Base-by-base conservation (phyloP, 345 rosid genomes). In the Moringa oleifera region DNA sequence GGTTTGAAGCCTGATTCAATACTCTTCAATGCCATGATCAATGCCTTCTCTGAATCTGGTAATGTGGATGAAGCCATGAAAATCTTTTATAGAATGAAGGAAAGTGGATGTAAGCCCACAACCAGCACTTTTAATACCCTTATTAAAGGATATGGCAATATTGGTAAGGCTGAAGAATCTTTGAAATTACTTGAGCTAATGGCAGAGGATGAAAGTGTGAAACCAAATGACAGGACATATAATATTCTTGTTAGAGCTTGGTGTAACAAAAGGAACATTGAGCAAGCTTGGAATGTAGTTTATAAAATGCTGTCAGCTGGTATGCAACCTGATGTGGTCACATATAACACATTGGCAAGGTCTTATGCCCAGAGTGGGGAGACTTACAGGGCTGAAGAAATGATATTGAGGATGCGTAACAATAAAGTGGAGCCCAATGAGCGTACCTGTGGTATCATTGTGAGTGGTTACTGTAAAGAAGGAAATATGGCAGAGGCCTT, bases 21-120 rank as follows among this genome's bases (percentile, higher is more conserved):
- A 62, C 87, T 93, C 77, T 93, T 86, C 85, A 90, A 93, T 59
- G 85, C 97, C 53, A 81, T 88, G 74, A 93, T 93, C 68, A 93
- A 90, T 65, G 91, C 91, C n/a, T 81, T 86, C 24, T 83, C 91
- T 23, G 97, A 93, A 71, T 84, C 96, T 21, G 90, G 94, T 62
- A 84, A 88, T 57, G 75, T 88, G 11, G 71, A 82, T 62, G 85
- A 88, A 69, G 96, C 98, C 33, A 81, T 90, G 90, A 77, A 77
- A 75, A 77, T 85, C 62, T 93, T 88, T 62, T 62, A 62, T 20
- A 90, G 86, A 73, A 93, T 93, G 98, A 90, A 84, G 81, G 79
- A 75, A 53, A 72, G 74, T 53, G 88, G 85, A 67, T 89, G 97
- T 62, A 84, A 85, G 70, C 96, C 97, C 64, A 87, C 85, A 51